Conservation (phyloP, 192 early-diverging fungal species). For the Diversispora eburnea region DNA sequence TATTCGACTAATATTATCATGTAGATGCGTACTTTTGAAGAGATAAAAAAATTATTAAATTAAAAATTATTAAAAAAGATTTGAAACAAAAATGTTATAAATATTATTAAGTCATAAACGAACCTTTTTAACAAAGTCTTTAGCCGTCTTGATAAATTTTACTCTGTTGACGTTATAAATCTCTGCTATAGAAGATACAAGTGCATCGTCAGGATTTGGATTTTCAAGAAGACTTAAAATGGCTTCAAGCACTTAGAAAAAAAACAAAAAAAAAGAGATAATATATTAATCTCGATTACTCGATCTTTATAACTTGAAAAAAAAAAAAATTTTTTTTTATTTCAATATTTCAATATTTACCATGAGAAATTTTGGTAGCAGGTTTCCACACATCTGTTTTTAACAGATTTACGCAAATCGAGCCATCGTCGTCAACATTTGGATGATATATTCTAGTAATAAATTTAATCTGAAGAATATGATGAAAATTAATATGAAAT, state of each 20-base stretch:
- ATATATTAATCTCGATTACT: neutral
- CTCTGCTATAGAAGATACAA: conserved; percentile 71
- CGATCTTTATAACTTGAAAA: neutral
- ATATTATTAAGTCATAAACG: neutral
- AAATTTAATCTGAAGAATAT: conserved; percentile 37
- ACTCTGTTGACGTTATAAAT: conserved; percentile 59
- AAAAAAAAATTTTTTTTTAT: too few relatives aligned
- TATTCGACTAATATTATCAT: too few relatives aligned
- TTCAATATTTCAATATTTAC: conserved; percentile 35
- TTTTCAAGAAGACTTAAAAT: conserved; percentile 61
- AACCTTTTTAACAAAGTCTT: conserved; percentile 72
- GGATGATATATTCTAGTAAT: conserved; percentile 80
- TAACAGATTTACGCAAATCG: conserved; percentile 70
- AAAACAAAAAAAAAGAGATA: neutral
- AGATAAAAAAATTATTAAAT: too few relatives aligned
- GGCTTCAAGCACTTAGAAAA: conserved; percentile 54
- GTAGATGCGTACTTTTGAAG: too few relatives aligned
- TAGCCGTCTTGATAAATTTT: conserved; percentile 67
- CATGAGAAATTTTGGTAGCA: conserved; percentile 64
- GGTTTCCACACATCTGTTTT: conserved; percentile 87
- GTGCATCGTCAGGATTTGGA: conserved; percentile 82
- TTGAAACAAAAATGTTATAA: too few relatives aligned
- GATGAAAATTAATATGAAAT: neutral
- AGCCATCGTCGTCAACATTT: conserved; percentile 77
- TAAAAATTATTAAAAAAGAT: too few relatives aligned